phyloP scores from a whole-genome alignment of 2,329 filamentous ascomycete species.

The Penicillium sp. region DNA sequence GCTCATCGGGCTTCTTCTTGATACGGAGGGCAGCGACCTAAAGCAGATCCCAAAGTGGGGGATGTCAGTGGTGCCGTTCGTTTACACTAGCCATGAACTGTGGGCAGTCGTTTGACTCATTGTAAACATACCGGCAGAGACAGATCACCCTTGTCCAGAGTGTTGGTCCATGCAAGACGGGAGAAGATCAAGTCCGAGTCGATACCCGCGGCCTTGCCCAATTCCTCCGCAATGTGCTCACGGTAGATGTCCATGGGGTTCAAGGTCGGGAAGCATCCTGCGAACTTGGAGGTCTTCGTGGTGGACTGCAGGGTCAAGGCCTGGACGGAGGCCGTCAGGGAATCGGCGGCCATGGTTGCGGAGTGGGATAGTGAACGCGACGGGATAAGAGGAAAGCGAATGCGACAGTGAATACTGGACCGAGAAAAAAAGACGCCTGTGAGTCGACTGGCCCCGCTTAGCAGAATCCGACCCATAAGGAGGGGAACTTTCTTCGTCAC shows the following conservation, averaged over 20 bases:
- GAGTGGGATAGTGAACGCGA: conserved; percentile 23
- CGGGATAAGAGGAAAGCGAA: conserved; percentile 14
- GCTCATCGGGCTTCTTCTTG: conserved; percentile 63
- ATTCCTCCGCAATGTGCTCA: conserved; percentile 49
- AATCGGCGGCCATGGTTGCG: conserved; percentile 39
- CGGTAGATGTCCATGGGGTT: conserved; percentile 54
- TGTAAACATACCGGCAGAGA: conserved; percentile 44
- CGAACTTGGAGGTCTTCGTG: conserved; percentile 43
- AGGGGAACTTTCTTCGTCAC: conserved; percentile 32
- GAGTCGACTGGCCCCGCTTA: conserved; percentile 47
- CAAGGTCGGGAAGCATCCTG: conserved; percentile 48
- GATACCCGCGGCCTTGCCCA: conserved; percentile 44
- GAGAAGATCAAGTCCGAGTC: conserved; percentile 46
- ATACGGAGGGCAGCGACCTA: conserved; percentile 50
- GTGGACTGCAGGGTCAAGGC: conserved; percentile 47
- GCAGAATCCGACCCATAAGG: conserved; percentile 45
- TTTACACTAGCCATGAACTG: background rate
- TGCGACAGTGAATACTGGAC: conserved; percentile 16
- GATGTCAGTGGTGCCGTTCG: conserved; percentile 16
- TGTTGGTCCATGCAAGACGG: conserved; percentile 50
- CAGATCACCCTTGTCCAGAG: conserved; percentile 53
- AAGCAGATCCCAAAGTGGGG: no score
- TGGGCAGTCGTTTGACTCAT: background rate
- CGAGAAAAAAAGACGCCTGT: conserved; percentile 36
- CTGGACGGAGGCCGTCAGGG: conserved; percentile 43